Percentiles rank a stretch among this genome's conserved stretches.
Conservation (phyloP, 176 grass and related monocot genomes). For the Avena sativa region DNA sequence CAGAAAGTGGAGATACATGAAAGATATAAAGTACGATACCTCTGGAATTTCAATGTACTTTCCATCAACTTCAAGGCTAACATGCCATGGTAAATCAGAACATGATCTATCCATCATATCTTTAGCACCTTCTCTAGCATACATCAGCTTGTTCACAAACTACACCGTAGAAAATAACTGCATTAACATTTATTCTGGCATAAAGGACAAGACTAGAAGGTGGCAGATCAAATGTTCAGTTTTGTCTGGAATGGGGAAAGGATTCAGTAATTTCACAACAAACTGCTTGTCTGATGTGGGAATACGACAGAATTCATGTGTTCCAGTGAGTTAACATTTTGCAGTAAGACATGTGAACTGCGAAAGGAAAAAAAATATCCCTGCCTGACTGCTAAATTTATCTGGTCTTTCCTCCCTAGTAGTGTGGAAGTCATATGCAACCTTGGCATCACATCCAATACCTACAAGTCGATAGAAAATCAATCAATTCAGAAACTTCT, state of each 20-base stretch:
- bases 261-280: neutral
- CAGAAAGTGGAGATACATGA: neutral
- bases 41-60: slow-evolving; percentile 82
- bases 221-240: slow-evolving; percentile 6
- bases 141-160: slow-evolving; percentile 97
- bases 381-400: slow-evolving; percentile 90
- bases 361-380: neutral
- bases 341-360: slow-evolving; percentile 3
- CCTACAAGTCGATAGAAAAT: slow-evolving; percentile 53
- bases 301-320: neutral
- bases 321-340: neutral
- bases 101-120: slow-evolving; percentile 96
- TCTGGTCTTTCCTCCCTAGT: slow-evolving; percentile 83
- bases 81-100: slow-evolving; percentile 87
- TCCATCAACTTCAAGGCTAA: slow-evolving; percentile 93
- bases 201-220: neutral
- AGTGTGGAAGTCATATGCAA: slow-evolving; percentile 91
- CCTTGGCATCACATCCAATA: slow-evolving; percentile 98
- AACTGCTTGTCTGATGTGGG: neutral
- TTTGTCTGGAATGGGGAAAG: neutral
- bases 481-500: slow-evolving; percentile 19
- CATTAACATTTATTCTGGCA: neutral
- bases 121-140: slow-evolving; percentile 98
- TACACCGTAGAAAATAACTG: slow-evolving; percentile 41
- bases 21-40: slow-evolving; percentile 49